A percentile compares a stretch with the other conserved stretches of the same genome.
phyloP scores from a whole-genome alignment of 192 early-diverging fungal species.

The Lunasporangiospora selenospora region DNA sequence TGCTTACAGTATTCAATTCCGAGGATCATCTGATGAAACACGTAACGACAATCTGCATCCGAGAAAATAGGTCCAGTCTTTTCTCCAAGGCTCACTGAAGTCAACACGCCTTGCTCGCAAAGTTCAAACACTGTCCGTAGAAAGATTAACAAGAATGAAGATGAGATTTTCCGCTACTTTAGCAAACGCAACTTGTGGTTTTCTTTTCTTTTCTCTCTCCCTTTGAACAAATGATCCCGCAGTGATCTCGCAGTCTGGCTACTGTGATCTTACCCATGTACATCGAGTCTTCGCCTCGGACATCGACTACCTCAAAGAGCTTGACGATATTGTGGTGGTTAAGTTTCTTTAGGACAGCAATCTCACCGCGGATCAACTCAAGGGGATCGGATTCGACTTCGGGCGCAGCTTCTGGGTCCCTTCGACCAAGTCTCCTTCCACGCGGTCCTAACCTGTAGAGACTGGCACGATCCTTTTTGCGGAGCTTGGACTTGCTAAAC shows the following conservation, averaged over 20 bases:
- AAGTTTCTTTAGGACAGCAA: slow-evolving; percentile 93
- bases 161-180: background rate
- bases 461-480: slow-evolving; percentile 63
- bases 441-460: slow-evolving; percentile 50
- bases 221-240: background rate
- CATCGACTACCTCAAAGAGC: slow-evolving; percentile 90
- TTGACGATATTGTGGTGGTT: slow-evolving; percentile 83
- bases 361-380: slow-evolving; percentile 80
- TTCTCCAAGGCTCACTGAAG: slow-evolving; percentile 64
- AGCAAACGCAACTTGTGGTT: background rate
- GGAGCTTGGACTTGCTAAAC: slow-evolving; percentile 81
- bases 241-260: too few species aligned
- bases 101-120: slow-evolving; percentile 80
- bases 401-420: background rate
- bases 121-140: slow-evolving; percentile 79
- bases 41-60: slow-evolving; percentile 63
- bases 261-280: slow-evolving; percentile 65
- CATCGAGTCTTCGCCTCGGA: slow-evolving; percentile 75
- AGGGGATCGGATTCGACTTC: slow-evolving; percentile 64
- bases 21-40: slow-evolving; percentile 85
- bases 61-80: slow-evolving; percentile 54
- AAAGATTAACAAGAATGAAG: background rate
- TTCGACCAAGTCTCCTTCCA: too few species aligned
- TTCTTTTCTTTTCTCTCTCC: background rate
- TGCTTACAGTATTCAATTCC: slow-evolving; percentile 91